Percentiles rank a stretch among this genome's conserved stretches.
Conservation (phyloP, 2,329 filamentous ascomycete species). For the Ampelomyces quisqualis region DNA sequence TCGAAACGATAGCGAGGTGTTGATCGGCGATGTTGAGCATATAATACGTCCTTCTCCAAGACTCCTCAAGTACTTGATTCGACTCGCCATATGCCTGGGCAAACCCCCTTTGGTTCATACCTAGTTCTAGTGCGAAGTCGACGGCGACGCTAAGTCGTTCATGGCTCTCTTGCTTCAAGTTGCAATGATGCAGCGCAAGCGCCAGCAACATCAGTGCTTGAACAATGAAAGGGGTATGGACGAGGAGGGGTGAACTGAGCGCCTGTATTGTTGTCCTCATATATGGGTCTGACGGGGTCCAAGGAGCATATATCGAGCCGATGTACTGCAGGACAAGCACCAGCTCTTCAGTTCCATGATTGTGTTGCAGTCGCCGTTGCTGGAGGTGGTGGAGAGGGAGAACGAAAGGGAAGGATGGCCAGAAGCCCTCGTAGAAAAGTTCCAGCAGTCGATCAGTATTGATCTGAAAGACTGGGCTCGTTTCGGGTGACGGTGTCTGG, state of each 20-base stretch:
- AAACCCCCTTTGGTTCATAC: slow-evolving; percentile 71
- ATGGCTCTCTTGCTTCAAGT: slow-evolving; percentile 66
- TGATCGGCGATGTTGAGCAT: slow-evolving; percentile 73
- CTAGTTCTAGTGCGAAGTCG: slow-evolving; percentile 71
- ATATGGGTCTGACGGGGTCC: slow-evolving; percentile 32
- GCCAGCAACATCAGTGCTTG: slow-evolving; percentile 77
- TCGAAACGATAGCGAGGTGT: slow-evolving; percentile 75
- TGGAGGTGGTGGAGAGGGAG: slow-evolving; percentile 49
- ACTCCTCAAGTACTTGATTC: slow-evolving; percentile 72
- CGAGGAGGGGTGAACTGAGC: slow-evolving; percentile 18
- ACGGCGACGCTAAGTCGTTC: slow-evolving; percentile 66
- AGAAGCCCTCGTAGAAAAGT: slow-evolving; percentile 50
- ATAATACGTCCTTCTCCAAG: slow-evolving; percentile 87
- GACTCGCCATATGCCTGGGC: slow-evolving; percentile 63
- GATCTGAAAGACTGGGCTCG: slow-evolving; percentile 24
- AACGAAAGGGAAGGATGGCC: slow-evolving; percentile 56
- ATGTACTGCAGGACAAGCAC: slow-evolving; percentile 34
- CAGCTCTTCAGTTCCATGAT: slow-evolving; percentile 27
- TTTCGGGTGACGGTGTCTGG: slow-evolving; percentile 5
- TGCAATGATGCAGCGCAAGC: slow-evolving; percentile 77
- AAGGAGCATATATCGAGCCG: slow-evolving; percentile 37
- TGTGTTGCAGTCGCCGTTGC: slow-evolving; percentile 17
- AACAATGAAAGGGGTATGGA: slow-evolving; percentile 56
- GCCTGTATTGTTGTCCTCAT: slow-evolving; percentile 23
- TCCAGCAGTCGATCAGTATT: slow-evolving; percentile 32